These are phyloP conservation scores for Antarctomyces pellizariae DNA, from an alignment of 495 filamentous ascomycete species.

Conservation along the genomic window DNA sequence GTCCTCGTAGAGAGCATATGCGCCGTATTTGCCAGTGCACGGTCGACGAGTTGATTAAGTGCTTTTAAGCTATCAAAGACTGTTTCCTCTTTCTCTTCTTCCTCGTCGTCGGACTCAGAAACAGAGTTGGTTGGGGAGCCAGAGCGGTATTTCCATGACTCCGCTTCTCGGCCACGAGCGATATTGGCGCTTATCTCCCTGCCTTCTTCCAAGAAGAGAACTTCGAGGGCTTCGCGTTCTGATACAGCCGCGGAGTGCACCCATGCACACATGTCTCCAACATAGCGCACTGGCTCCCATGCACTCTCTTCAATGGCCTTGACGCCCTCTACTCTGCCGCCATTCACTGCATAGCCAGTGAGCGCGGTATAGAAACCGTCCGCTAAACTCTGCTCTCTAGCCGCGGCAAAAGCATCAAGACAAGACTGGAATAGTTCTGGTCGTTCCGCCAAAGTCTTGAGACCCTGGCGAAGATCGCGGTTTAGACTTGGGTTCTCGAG, in stretches of 20 bases:
- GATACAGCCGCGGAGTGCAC: slow-evolving; percentile 81
- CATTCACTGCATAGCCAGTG: slow-evolving; percentile 37
- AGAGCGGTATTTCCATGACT: slow-evolving; percentile 53
- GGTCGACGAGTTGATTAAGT: slow-evolving; percentile 69
- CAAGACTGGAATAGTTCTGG: slow-evolving; percentile 84
- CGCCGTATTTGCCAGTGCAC: slow-evolving; percentile 57
- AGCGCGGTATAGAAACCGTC: slow-evolving; percentile 82
- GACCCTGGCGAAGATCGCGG: slow-evolving; percentile 56
- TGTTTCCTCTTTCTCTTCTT: slow-evolving; percentile 27
- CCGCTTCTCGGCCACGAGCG: slow-evolving; percentile 61
- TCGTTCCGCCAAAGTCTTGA: slow-evolving; percentile 73
- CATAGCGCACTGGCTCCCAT: slow-evolving; percentile 78
- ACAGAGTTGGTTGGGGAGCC: too few species aligned
- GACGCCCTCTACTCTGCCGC: slow-evolving; percentile 24
- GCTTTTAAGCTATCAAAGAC: slow-evolving; percentile 66
- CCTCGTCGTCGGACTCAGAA: too few species aligned
- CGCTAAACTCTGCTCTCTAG: slow-evolving; percentile 64
- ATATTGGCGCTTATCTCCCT: slow-evolving; percentile 75
- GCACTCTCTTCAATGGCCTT: slow-evolving; percentile 91
- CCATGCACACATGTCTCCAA: slow-evolving; percentile 97
- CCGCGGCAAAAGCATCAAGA: slow-evolving; percentile 81
- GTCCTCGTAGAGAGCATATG: slow-evolving; percentile 58
- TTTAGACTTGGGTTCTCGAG: slow-evolving; percentile 89
- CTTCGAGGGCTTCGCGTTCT: slow-evolving; percentile 79
- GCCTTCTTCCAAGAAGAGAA: slow-evolving; percentile 77